Evolutionary conservation across 331 rosid species (phyloP).

Genomic region (Stylosanthes scabra): DNA sequence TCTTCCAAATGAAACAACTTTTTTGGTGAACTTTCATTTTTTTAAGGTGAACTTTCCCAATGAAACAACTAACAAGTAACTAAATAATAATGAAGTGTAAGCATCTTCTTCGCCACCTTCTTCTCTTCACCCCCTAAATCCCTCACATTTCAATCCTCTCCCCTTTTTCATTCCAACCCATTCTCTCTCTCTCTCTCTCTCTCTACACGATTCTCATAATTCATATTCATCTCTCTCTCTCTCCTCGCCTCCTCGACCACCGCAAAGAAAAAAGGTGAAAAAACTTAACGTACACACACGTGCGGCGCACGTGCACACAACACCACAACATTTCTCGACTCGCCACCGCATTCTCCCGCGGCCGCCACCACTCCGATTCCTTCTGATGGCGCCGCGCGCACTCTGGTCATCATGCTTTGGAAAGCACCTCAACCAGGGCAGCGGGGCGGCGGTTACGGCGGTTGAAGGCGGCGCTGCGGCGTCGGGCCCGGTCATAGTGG

Average conservation of each 20-base stretch:
- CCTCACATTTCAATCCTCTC: neutral
- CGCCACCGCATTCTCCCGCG: neutral
- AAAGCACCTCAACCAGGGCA: constrained; percentile 13
- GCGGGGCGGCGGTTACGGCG: neutral
- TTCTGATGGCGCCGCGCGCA: constrained; percentile 63
- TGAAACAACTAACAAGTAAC: too few species aligned
- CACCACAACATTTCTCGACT: neutral
- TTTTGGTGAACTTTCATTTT: too few species aligned
- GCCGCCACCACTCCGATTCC: constrained; percentile 25
- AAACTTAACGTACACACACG: neutral
- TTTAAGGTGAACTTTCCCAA: too few species aligned
- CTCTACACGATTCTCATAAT: neutral
- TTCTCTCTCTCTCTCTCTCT: neutral
- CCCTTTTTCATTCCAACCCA: neutral
- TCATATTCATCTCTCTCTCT: neutral
- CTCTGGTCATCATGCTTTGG: constrained; percentile 72
- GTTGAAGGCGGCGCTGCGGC: constrained; percentile 62
- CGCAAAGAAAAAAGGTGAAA: too few species aligned
- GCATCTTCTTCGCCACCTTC: constrained; percentile 42
- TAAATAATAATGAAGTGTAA: too few species aligned
- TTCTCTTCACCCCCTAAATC: constrained; percentile 31
- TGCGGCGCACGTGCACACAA: neutral
- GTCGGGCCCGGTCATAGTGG: constrained; percentile 79
- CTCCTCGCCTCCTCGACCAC: too few species aligned
- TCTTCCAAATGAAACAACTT: too few species aligned